A percentile compares a stretch with the other conserved stretches of the same genome.
Evolutionary conservation across 176 grass and related monocot species (phyloP).

Genomic region (Hsuehochloa calcarea): DNA sequence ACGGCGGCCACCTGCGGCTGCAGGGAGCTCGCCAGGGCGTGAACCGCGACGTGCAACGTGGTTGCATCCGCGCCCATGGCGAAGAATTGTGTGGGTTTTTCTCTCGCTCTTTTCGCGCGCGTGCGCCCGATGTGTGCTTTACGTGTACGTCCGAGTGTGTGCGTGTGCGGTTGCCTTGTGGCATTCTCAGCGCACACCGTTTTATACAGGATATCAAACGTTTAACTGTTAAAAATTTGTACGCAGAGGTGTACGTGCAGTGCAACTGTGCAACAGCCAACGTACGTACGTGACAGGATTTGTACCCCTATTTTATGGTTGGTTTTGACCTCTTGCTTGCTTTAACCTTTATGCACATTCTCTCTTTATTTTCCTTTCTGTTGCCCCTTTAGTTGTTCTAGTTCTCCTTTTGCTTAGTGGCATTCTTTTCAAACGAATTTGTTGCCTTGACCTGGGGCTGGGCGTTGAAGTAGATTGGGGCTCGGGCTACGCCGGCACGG

Average conservation of each 20-base stretch:
- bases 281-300: not conserved
- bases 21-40: slow-evolving; percentile 43
- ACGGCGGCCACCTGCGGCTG: slow-evolving; percentile 40
- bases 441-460: no score
- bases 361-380: no score
- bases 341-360: not conserved
- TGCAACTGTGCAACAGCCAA: not conserved
- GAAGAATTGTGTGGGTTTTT: not conserved
- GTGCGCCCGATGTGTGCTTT: not conserved
- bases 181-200: slow-evolving; percentile 9
- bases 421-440: not conserved
- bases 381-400: not conserved
- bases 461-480: no score
- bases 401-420: not conserved
- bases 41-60: slow-evolving; percentile 25
- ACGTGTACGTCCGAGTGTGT: not conserved
- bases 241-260: not conserved
- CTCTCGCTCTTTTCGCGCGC: slow-evolving; percentile 24
- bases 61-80: slow-evolving; percentile 30
- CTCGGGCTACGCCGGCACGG: no score
- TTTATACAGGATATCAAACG: slow-evolving; percentile 35
- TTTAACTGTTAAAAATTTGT: not conserved
- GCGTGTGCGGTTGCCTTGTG: slow-evolving; percentile 11
- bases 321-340: not conserved
- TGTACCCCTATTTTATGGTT: not conserved